Evolutionary conservation across 345 rosid genomes (phyloP).

Genomic region (Hibiscus syriacus): DNA sequence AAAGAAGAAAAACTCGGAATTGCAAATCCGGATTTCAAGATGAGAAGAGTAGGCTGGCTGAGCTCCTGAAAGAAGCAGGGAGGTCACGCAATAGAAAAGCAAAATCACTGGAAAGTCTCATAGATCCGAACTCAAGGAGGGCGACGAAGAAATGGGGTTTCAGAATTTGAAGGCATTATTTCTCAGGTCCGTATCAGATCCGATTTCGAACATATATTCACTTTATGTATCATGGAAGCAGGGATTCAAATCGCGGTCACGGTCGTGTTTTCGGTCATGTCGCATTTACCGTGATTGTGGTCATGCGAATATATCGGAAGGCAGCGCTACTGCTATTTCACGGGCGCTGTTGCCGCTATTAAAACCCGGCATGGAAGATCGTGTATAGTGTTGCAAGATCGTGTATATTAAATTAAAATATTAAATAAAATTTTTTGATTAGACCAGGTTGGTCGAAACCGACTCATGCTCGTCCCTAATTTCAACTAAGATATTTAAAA

Average conservation of each 20-base stretch:
- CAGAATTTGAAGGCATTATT: conserved; percentile 30
- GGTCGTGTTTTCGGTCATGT: too few species aligned
- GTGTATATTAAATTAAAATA: too few species aligned
- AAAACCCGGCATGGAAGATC: too few species aligned
- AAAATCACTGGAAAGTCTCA: conserved; percentile 90
- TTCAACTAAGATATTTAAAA: too few species aligned
- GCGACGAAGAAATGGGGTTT: conserved; percentile 88
- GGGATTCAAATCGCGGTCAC: too few species aligned
- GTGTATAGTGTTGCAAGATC: conserved; percentile 42
- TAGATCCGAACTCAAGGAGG: conserved; percentile 75
- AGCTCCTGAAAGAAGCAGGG: conserved; percentile 97
- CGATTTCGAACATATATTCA: too few species aligned
- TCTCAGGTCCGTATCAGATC: conserved; percentile 10
- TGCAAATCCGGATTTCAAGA: conserved; percentile 96
- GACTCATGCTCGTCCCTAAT: too few species aligned
- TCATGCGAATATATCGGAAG: too few species aligned
- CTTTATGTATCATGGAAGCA: conserved; percentile 49
- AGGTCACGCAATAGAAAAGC: conserved; percentile 79
- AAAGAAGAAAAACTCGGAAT: conserved; percentile 96
- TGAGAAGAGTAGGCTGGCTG: conserved; percentile 82
- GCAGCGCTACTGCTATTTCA: too few species aligned
- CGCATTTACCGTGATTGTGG: too few species aligned
- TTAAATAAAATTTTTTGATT: conserved; percentile 27
- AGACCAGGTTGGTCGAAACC: too few species aligned
- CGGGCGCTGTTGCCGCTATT: too few species aligned